A percentile compares a stretch with the other conserved stretches of the same genome.
These are phyloP conservation scores for Penicillium argentinense DNA, from an alignment of 495 filamentous ascomycete genomes.

Conservation along the genomic window DNA sequence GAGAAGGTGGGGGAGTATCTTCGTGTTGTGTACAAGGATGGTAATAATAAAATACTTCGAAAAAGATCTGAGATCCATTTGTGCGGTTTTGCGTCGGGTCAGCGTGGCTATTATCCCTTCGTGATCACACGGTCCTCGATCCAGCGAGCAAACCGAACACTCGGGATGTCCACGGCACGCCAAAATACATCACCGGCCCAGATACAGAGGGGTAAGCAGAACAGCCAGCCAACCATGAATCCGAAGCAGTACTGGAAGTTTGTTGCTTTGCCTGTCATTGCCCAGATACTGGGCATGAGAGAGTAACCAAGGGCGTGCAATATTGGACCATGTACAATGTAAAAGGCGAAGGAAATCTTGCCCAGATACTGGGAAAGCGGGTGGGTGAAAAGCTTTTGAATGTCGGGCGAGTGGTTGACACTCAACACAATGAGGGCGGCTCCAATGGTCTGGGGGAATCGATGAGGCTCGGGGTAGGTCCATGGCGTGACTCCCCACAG, in stretches of 20 bases:
- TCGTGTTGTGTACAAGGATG: no score
- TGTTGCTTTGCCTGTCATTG: conserved; percentile 51
- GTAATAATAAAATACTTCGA: no score
- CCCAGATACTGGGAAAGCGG: conserved; percentile 61
- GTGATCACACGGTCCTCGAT: conserved; percentile 44
- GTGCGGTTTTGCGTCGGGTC: no score
- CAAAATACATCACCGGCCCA: conserved; percentile 62
- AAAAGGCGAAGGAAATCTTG: conserved; percentile 62
- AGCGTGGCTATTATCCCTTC: no score
- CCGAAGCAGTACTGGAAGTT: conserved; percentile 52
- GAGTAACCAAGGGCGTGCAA: conserved; percentile 49
- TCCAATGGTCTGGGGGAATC: conserved; percentile 50
- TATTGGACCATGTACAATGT: conserved; percentile 64
- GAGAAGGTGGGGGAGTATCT: no score
- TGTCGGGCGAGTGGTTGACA: conserved; percentile 51
- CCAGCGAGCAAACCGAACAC: conserved; percentile 55
- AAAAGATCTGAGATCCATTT: not conserved
- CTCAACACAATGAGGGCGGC: conserved; percentile 56
- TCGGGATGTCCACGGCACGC: conserved; percentile 56
- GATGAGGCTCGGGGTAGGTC: conserved; percentile 44
- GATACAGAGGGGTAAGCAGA: conserved; percentile 52
- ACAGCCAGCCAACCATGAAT: conserved; percentile 48
- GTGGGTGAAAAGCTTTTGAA: conserved; percentile 56
- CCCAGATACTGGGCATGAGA: conserved; percentile 54
- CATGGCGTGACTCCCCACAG: conserved; percentile 40